Evolutionary conservation across 2,329 filamentous ascomycete species (phyloP).

Genomic region (Zalaria sp.): DNA sequence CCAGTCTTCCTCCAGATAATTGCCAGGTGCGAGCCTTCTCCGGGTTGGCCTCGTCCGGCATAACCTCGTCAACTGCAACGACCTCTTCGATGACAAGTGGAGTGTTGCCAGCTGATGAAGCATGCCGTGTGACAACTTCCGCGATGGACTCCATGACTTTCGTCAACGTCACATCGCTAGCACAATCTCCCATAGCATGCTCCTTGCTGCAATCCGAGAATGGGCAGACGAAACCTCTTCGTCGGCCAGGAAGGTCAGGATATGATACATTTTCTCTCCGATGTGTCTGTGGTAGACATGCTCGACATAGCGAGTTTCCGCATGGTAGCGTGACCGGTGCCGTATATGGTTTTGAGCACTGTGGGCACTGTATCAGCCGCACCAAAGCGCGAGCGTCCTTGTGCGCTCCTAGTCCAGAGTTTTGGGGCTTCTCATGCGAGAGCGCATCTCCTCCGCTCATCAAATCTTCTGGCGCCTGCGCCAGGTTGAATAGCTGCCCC

Average conservation of each 20-base stretch:
- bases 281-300: conserved; percentile 56
- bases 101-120: conserved; percentile 14
- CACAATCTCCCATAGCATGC: conserved; percentile 66
- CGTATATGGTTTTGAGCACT: conserved; percentile 54
- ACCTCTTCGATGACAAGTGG: conserved; percentile 28
- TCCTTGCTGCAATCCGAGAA: conserved; percentile 51
- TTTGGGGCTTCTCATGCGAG: conserved; percentile 17
- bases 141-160: conserved; percentile 53
- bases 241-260: conserved; percentile 51
- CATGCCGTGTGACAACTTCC: conserved; percentile 33
- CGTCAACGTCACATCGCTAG: conserved; percentile 58
- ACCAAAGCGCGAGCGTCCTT: conserved; percentile 50
- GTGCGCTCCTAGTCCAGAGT: conserved; percentile 30
- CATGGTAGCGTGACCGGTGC: conserved; percentile 68
- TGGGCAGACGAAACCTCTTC: conserved; percentile 61
- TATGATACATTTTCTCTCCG: conserved; percentile 61
- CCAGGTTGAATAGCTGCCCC: conserved; percentile 1
- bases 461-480: conserved; percentile 16
- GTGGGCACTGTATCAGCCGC: conserved; percentile 61
- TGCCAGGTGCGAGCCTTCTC: conserved; percentile 25
- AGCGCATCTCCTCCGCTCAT: conserved; percentile 26
- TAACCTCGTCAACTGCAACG: conserved; percentile 18
- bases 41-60: conserved; percentile 9
- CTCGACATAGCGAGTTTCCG: conserved; percentile 61
- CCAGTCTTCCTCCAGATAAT: conserved; percentile 43